These are phyloP conservation scores for Coniochaeta sp. DNA, from an alignment of 2,329 filamentous ascomycete genomes.

Conservation along the genomic window DNA sequence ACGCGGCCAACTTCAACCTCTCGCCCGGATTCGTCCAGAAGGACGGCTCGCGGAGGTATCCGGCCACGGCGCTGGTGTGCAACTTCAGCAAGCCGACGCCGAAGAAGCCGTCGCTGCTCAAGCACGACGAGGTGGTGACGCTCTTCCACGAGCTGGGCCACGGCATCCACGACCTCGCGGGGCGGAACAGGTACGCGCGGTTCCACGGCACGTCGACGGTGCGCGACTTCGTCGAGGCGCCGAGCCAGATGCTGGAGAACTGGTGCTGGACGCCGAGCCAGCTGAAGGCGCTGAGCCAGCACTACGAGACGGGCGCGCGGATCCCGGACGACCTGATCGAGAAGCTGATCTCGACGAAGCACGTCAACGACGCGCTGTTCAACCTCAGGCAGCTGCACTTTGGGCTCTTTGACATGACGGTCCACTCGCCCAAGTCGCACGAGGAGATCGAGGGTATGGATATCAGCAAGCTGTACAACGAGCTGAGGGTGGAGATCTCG, in stretches of 20 bases:
- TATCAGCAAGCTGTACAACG: constrained; percentile 62
- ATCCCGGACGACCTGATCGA: constrained; percentile 71
- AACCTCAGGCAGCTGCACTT: constrained; percentile 75
- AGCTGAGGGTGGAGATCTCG: constrained; percentile 62
- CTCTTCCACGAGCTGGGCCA: constrained; percentile 74
- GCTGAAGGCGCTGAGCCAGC: constrained; percentile 60
- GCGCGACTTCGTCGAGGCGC: constrained; percentile 64
- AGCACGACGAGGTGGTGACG: constrained; percentile 77
- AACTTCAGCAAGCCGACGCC: constrained; percentile 77
- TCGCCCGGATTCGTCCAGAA: constrained; percentile 62
- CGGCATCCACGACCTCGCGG: constrained; percentile 63
- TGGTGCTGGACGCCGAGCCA: constrained; percentile 66
- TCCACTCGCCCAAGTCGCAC: constrained; percentile 65
- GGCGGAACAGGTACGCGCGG: constrained; percentile 53
- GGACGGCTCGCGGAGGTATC: constrained; percentile 66
- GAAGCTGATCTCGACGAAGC: constrained; percentile 68
- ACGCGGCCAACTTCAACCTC: constrained; percentile 79
- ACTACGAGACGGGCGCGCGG: constrained; percentile 62
- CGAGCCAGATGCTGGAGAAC: constrained; percentile 68
- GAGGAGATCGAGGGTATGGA: constrained; percentile 61
- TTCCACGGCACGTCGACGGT: constrained; percentile 63
- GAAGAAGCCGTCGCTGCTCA: constrained; percentile 70
- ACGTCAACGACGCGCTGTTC: constrained; percentile 73
- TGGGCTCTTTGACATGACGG: constrained; percentile 76
- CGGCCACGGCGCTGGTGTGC: constrained; percentile 73